These are phyloP conservation scores for Phytophthora multivora DNA, from an alignment of 352 stramenopile species.

Conservation along the genomic window DNA sequence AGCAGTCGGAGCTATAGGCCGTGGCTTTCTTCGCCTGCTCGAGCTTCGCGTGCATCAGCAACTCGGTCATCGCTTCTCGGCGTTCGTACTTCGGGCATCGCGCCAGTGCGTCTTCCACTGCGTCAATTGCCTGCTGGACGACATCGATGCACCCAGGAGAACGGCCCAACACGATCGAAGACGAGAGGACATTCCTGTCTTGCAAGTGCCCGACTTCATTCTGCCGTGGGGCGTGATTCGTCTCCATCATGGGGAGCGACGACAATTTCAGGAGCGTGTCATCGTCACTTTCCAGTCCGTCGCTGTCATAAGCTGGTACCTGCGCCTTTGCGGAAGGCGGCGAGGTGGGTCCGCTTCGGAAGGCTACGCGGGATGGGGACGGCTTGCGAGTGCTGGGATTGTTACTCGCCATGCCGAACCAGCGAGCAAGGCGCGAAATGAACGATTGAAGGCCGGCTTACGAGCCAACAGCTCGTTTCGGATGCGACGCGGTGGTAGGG, in stretches of 20 bases:
- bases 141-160: slow-evolving; percentile 22
- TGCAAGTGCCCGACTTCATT: slow-evolving; percentile 9
- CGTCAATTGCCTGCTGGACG: slow-evolving; percentile 33
- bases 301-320: slow-evolving; percentile 18
- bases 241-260: slow-evolving; percentile 35
- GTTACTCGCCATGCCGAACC: slow-evolving; percentile 37
- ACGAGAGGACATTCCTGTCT: slow-evolving; percentile 8
- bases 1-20: slow-evolving; percentile 12
- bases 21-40: slow-evolving; percentile 28
- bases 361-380: slow-evolving; percentile 4
- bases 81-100: slow-evolving; percentile 29
- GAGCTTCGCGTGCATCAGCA: slow-evolving; percentile 35
- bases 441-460: slow-evolving; percentile 9
- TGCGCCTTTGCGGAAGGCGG: slow-evolving; percentile 11
- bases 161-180: slow-evolving; percentile 3
- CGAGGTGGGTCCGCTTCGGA: slow-evolving; percentile 9
- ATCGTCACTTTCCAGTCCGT: slow-evolving; percentile 36
- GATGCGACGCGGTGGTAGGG: slow-evolving; percentile 25
- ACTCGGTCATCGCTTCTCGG: slow-evolving; percentile 29
- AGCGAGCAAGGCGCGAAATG: slow-evolving; percentile 33
- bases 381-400: slow-evolving; percentile 17
- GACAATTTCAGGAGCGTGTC: slow-evolving; percentile 36
- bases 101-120: slow-evolving; percentile 27
- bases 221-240: slow-evolving; percentile 6
- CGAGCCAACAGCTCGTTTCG: slow-evolving; percentile 19